These are phyloP conservation scores for Wickerhamiella hasegawae DNA, from an alignment of 805 yeast genomes.

Conservation along the genomic window DNA sequence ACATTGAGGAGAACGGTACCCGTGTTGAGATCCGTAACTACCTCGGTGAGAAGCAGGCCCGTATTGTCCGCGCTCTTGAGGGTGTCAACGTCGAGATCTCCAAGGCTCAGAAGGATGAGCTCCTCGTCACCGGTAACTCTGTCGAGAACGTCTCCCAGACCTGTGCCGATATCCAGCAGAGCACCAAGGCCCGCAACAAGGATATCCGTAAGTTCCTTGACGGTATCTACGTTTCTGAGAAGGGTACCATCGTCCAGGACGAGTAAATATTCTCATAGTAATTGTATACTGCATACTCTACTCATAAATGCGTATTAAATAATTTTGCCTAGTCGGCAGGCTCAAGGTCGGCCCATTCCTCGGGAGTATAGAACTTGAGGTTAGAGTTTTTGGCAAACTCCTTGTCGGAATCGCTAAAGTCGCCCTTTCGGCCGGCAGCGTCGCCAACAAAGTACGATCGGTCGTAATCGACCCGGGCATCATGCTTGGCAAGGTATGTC, in stretches of 20 bases:
- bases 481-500: conserved; percentile 22
- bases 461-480: conserved; percentile 24
- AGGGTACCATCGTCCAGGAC: conserved; percentile 72
- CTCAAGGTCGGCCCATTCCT: conserved; percentile 33
- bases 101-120: conserved; percentile 82
- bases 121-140: conserved; percentile 85
- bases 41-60: conserved; percentile 97
- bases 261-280: conserved; percentile 4
- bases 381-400: conserved; percentile 47
- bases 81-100: conserved; percentile 83
- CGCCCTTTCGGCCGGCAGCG: conserved; percentile 76
- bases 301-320: no score
- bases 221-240: conserved; percentile 98
- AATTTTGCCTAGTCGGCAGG: no score
- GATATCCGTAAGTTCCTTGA: conserved; percentile 99
- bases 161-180: conserved; percentile 96
- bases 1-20: conserved; percentile 64
- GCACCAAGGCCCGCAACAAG: conserved; percentile 98
- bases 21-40: conserved; percentile 96
- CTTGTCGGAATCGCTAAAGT: conserved; percentile 68
- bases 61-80: conserved; percentile 69
- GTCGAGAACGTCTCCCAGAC: conserved; percentile 95
- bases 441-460: conserved; percentile 73
- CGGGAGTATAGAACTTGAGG: conserved; percentile 52
- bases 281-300: no score